These are phyloP conservation scores for Chloroidium sp. DNA, from an alignment of 163 green algal species.

Conservation along the genomic window DNA sequence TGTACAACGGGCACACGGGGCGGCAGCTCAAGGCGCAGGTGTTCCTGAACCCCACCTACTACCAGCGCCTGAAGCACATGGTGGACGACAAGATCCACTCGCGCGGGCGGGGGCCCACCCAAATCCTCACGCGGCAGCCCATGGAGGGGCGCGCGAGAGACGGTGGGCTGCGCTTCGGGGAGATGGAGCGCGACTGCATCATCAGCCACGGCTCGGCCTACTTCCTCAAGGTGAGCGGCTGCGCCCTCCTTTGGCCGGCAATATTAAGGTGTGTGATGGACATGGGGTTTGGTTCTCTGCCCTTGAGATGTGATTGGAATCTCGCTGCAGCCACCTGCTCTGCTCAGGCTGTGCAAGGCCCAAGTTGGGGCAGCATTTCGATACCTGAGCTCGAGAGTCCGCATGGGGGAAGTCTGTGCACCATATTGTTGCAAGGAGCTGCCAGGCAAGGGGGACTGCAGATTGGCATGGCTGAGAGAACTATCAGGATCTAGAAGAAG, in stretches of 20 bases:
- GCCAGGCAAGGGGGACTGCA: too few species aligned
- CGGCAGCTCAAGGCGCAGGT: constrained; percentile 71
- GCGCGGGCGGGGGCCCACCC: constrained; percentile 68
- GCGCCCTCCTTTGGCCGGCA: not conserved
- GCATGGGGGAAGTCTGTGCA: too few species aligned
- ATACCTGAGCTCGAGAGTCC: too few species aligned
- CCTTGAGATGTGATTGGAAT: too few species aligned
- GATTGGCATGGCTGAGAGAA: too few species aligned
- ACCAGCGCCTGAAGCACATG: constrained; percentile 99
- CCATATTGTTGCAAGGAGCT: too few species aligned
- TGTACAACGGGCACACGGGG: constrained; percentile 95
- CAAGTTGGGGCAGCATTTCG: too few species aligned
- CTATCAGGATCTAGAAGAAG: too few species aligned
- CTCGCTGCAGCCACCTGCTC: not conserved
- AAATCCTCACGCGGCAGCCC: constrained; percentile 94
- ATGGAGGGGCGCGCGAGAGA: constrained; percentile 86
- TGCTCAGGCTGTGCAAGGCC: too few species aligned
- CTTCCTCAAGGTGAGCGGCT: constrained; percentile 79
- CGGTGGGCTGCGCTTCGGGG: constrained; percentile 93
- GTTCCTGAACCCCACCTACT: constrained; percentile 99
- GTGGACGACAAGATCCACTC: constrained; percentile 97
- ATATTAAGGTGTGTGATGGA: too few species aligned
- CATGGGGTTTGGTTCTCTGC: too few species aligned
- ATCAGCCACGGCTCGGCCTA: constrained; percentile 87
- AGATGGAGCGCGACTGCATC: constrained; percentile 99